Evolutionary conservation across 257 asterid species (phyloP).

Genomic region (Solanum chmielewskii): DNA sequence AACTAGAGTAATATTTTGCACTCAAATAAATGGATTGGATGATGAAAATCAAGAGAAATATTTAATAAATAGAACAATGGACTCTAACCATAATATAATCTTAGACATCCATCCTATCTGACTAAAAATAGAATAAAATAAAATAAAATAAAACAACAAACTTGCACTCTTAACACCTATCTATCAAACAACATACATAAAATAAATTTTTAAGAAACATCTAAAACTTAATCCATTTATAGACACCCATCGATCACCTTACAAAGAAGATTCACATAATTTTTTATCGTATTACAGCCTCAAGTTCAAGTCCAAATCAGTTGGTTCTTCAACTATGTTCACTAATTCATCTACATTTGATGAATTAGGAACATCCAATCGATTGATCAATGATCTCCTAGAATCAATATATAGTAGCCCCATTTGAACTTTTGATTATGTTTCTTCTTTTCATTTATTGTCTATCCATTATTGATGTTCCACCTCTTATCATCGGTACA

Average conservation of each 20-base stretch:
- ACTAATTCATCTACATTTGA: no score
- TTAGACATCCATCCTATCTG: neutral
- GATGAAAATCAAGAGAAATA: neutral
- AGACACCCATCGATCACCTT: no score
- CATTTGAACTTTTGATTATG: neutral
- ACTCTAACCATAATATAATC: neutral
- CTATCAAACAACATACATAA: neutral
- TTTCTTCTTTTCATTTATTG: neutral
- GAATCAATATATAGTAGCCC: no score
- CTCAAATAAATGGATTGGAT: neutral
- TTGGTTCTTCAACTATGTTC: no score
- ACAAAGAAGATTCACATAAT: neutral
- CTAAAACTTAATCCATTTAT: neutral
- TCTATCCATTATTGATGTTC: no score
- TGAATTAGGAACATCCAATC: no score
- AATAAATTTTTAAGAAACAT: neutral
- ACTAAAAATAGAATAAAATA: neutral
- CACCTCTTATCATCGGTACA: no score
- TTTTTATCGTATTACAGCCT: no score
- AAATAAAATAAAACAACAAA: neutral
- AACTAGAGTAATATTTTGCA: neutral
- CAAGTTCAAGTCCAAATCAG: no score
- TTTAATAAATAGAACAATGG: neutral
- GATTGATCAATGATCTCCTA: no score
- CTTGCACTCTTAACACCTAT: neutral